Percentiles rank a stretch among this genome's conserved stretches.
phyloP scores from a whole-genome alignment of 2,329 filamentous ascomycete genomes.

The Venturia pyrina region DNA sequence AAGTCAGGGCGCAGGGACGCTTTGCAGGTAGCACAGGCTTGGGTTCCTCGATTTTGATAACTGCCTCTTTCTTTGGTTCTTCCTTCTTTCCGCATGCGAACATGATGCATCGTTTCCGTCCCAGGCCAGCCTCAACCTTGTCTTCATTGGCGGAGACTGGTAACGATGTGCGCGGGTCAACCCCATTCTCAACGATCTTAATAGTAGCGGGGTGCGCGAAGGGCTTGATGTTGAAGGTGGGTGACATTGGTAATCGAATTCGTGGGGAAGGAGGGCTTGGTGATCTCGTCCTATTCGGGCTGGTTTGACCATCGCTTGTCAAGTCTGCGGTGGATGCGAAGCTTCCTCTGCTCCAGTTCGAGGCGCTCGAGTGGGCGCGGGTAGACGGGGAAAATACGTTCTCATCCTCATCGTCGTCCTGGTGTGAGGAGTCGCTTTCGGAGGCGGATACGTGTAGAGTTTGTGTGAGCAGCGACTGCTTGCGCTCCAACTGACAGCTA shows the following conservation, averaged over 20 bases:
- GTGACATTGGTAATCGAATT: conserved; percentile 28
- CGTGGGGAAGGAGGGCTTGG: conserved; percentile 75
- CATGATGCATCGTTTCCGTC: conserved; percentile 80
- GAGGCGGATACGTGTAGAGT: conserved; percentile 44
- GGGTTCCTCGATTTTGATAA: conserved; percentile 16
- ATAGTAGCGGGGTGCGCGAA: conserved; percentile 24
- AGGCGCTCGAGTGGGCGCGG: conserved; percentile 44
- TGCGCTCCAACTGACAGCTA: conserved; percentile 41
- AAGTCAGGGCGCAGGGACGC: conserved; percentile 59
- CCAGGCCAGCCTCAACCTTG: conserved; percentile 51
- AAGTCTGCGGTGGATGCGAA: conserved; percentile 77
- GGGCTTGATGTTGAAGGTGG: conserved; percentile 28
- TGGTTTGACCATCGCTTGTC: conserved; percentile 89
- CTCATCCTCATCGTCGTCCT: conserved; percentile 27
- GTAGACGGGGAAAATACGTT: conserved; percentile 20
- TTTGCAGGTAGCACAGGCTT: conserved; percentile 30
- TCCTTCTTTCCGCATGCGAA: conserved; percentile 61
- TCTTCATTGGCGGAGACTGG: conserved; percentile 37
- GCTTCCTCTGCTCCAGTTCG: conserved; percentile 71
- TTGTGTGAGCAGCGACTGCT: conserved; percentile 81
- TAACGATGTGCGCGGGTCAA: conserved; percentile 20
- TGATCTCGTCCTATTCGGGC: conserved; percentile 72
- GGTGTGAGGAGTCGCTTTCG: conserved; percentile 34
- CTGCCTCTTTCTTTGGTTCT: conserved; percentile 17
- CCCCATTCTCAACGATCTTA: conserved; percentile 26